Percentiles rank a stretch among this genome's conserved stretches.
These are phyloP conservation scores for Metschnikowia proteae DNA, from an alignment of 805 yeast species.

Conservation along the genomic window DNA sequence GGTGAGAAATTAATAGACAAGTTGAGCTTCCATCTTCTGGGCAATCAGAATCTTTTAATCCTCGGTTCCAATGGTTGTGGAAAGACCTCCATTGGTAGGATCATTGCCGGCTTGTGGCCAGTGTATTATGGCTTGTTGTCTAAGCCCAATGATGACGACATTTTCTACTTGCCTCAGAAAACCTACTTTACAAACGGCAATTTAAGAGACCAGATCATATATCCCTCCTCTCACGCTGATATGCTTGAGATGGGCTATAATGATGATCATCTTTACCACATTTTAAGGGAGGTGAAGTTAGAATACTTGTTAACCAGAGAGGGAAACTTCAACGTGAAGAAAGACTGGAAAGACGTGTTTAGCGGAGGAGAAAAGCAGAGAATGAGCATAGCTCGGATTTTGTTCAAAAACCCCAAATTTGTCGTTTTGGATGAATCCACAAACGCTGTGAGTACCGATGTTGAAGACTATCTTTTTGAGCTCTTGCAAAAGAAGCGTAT, in stretches of 20 bases:
- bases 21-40: constrained; percentile 55
- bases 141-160: constrained; percentile 65
- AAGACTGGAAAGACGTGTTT: constrained; percentile 86
- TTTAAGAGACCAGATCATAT: constrained; percentile 85
- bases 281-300: constrained; percentile 70
- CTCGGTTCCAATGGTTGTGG: constrained; percentile 90
- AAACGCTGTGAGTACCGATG: constrained; percentile 84
- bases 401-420: constrained; percentile 76
- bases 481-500: constrained; percentile 63
- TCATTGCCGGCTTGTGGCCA: constrained; percentile 91
- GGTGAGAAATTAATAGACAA: constrained; percentile 58
- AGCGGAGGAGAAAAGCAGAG: constrained; percentile 97
- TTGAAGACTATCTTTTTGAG: constrained; percentile 83
- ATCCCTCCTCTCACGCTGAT: constrained; percentile 75
- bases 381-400: constrained; percentile 78
- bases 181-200: constrained; percentile 82
- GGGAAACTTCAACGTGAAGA: constrained; percentile 48
- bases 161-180: constrained; percentile 79
- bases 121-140: constrained; percentile 77
- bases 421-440: constrained; percentile 92
- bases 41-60: constrained; percentile 67
- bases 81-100: constrained; percentile 78
- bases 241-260: constrained; percentile 68
- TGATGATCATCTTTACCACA: constrained; percentile 65
- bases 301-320: constrained; percentile 75